phyloP scores from a whole-genome alignment of 495 filamentous ascomycete genomes.

The Xylaria bambusicola region DNA sequence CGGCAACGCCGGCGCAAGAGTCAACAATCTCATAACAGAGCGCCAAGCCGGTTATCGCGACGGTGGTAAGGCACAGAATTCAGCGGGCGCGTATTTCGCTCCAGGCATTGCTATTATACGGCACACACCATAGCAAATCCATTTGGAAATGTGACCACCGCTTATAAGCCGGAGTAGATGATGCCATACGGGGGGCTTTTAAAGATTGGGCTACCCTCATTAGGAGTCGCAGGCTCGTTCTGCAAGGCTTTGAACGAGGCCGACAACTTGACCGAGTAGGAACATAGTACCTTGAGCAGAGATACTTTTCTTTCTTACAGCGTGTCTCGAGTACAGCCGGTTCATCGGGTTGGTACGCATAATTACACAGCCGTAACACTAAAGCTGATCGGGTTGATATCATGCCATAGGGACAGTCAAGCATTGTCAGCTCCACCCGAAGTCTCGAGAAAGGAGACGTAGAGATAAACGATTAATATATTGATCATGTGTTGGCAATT shows the following conservation, averaged over 20 bases:
- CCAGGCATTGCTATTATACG: neutral
- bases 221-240: neutral
- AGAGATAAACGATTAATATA: too few species aligned
- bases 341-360: neutral
- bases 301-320: neutral
- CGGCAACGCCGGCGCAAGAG: conserved; percentile 2
- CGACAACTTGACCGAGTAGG: neutral
- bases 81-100: neutral
- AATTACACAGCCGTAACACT: neutral
- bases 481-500: neutral
- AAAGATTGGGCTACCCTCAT: neutral
- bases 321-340: neutral
- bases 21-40: neutral
- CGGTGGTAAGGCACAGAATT: neutral
- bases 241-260: neutral
- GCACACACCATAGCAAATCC: neutral
- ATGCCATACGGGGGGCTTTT: neutral
- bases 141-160: neutral
- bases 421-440: neutral
- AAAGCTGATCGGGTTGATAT: neutral
- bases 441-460: neutral
- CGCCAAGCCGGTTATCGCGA: neutral
- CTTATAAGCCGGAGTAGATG: neutral
- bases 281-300: neutral
- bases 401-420: too few species aligned